Conservation (phyloP, 2,329 filamentous ascomycete species). For the Cryphonectria carpinicola region DNA sequence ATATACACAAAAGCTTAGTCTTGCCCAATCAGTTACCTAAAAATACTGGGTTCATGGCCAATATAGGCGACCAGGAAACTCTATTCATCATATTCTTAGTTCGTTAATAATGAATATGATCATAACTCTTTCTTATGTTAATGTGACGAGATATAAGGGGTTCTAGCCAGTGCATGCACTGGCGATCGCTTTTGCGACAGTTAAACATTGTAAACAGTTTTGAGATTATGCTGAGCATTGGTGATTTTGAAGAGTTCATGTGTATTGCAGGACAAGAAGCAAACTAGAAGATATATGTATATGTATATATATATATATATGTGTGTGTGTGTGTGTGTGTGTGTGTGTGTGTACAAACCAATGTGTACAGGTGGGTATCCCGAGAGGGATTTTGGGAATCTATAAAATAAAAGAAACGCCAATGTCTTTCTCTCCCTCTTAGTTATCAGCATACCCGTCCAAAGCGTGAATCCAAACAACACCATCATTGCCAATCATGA, state of each 20-base stretch:
- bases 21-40: background rate
- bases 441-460: background rate
- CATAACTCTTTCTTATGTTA: no score
- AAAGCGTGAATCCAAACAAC: background rate
- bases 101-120: no score
- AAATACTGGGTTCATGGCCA: background rate
- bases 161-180: no score
- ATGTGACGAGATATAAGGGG: no score
- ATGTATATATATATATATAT: background rate
- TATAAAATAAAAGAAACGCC: background rate
- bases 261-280: background rate
- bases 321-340: background rate
- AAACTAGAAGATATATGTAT: background rate
- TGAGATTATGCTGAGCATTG: no score
- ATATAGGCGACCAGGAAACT: background rate
- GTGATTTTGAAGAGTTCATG: background rate
- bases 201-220: no score
- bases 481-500: background rate
- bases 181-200: no score
- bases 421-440: background rate
- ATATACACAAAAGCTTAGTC: background rate
- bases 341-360: background rate
- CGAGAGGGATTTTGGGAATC: background rate
- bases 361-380: background rate
- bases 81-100: background rate